phyloP scores from a whole-genome alignment of 345 rosid genomes.

The Chamaenerion angustifolium region DNA sequence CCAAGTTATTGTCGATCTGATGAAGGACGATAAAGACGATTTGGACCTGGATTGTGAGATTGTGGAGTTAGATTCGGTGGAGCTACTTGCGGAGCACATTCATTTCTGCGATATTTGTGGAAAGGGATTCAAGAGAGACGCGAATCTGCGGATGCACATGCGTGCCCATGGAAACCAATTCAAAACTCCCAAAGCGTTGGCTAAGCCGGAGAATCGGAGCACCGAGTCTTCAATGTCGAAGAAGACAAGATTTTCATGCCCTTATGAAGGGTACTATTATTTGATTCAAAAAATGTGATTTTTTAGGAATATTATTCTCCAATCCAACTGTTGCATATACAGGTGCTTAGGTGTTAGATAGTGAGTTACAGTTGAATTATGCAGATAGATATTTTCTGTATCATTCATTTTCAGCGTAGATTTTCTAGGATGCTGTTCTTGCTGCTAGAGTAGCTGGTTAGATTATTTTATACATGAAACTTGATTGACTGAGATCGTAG shows the following conservation, averaged over 20 bases:
- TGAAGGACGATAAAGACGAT: constrained; percentile 9
- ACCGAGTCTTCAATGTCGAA: neutral
- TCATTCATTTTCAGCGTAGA: no score
- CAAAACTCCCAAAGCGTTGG: constrained; percentile 47
- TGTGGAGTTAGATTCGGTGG: constrained; percentile 49
- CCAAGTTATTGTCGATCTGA: neutral
- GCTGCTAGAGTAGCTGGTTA: no score
- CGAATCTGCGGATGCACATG: constrained; percentile 74
- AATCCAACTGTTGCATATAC: no score
- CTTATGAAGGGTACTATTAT: constrained; percentile 24
- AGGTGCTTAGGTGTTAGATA: no score
- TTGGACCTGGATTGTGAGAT: constrained; percentile 20
- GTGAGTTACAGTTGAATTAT: no score
- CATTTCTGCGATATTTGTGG: constrained; percentile 67
- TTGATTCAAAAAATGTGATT: no score
- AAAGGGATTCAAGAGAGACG: constrained; percentile 66
- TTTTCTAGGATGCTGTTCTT: no score
- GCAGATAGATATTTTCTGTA: no score
- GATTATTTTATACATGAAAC: no score
- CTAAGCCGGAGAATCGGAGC: constrained; percentile 22
- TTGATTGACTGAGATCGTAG: no score
- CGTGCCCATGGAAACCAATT: constrained; percentile 62
- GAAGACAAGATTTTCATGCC: constrained; percentile 46
- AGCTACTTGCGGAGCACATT: constrained; percentile 47
- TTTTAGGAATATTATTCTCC: no score